Conservation (phyloP, 1,139 yeast species). For the Candida dubliniensis region DNA sequence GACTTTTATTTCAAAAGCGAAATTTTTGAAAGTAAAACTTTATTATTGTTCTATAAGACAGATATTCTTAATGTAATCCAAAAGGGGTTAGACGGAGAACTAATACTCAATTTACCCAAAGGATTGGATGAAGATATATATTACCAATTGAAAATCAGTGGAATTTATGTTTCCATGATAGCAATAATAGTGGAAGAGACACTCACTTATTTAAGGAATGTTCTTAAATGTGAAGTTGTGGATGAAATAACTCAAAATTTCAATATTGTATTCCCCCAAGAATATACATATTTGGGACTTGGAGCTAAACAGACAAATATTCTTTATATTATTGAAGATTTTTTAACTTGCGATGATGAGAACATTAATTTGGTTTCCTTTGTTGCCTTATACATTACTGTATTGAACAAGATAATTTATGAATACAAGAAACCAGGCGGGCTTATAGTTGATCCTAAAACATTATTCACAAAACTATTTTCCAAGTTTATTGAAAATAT, state of each 20-base stretch:
- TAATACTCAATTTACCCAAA: constrained; percentile 14
- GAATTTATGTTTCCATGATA: constrained; percentile 33
- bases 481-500: constrained; percentile 17
- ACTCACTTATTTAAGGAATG: constrained; percentile 23
- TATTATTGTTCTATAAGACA: constrained; percentile 27
- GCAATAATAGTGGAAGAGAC: constrained; percentile 36
- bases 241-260: constrained; percentile 19
- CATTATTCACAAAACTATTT: constrained; percentile 20
- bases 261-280: constrained; percentile 27
- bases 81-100: constrained; percentile 18
- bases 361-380: constrained; percentile 22
- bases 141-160: constrained; percentile 18
- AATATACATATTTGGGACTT: constrained; percentile 19
- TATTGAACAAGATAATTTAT: constrained; percentile 24
- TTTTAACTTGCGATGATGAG: constrained; percentile 9
- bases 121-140: constrained; percentile 7
- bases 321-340: constrained; percentile 20
- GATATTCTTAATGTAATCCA: constrained; percentile 25
- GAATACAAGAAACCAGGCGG: constrained; percentile 19
- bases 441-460: constrained; percentile 16
- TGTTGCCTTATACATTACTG: constrained; percentile 24
- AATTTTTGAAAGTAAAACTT: constrained; percentile 21
- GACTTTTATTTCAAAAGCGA: constrained; percentile 30
- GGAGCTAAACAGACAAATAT: constrained; percentile 19
- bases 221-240: constrained; percentile 14